Conservation (phyloP, 139 green algal genomes). For the Mesostigma viride region DNA sequence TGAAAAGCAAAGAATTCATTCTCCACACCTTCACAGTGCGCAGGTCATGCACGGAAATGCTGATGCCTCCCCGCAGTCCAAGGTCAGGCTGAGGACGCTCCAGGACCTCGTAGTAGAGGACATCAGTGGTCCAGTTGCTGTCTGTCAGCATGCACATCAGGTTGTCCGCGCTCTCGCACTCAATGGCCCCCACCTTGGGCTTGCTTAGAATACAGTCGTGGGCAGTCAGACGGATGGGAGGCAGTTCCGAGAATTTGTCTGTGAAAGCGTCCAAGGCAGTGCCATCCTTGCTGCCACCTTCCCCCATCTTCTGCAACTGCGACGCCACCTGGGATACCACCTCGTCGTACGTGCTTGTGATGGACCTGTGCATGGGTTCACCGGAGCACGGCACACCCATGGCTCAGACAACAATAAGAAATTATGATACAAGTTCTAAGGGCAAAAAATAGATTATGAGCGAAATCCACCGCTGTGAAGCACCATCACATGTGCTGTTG, state of each 20-base stretch:
- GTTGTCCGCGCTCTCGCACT: slow-evolving; percentile 39
- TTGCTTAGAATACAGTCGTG: slow-evolving; percentile 64
- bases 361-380: slow-evolving; percentile 28
- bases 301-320: slow-evolving; percentile 48
- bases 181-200: slow-evolving; percentile 39
- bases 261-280: no score
- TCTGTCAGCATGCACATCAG: slow-evolving; percentile 59
- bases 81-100: slow-evolving; percentile 84
- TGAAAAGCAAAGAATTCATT: no score
- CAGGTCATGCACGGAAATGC: slow-evolving; percentile 56
- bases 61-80: slow-evolving; percentile 53
- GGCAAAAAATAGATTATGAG: no score
- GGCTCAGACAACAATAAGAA: no score
- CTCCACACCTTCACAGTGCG: slow-evolving; percentile 63
- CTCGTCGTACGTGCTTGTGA: slow-evolving; percentile 63
- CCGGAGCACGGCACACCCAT: no score
- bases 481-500: no score
- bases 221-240: slow-evolving; percentile 54
- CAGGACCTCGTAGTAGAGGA: slow-evolving; percentile 88
- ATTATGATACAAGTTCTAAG: no score
- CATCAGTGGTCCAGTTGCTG: slow-evolving; percentile 40
- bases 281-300: slow-evolving; percentile 38
- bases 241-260: slow-evolving; percentile 36
- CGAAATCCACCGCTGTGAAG: no score
- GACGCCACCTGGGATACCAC: no score